These are phyloP conservation scores for Cyclotella kingstonii DNA, from an alignment of 108 stramenopile genomes.

Conservation along the genomic window DNA sequence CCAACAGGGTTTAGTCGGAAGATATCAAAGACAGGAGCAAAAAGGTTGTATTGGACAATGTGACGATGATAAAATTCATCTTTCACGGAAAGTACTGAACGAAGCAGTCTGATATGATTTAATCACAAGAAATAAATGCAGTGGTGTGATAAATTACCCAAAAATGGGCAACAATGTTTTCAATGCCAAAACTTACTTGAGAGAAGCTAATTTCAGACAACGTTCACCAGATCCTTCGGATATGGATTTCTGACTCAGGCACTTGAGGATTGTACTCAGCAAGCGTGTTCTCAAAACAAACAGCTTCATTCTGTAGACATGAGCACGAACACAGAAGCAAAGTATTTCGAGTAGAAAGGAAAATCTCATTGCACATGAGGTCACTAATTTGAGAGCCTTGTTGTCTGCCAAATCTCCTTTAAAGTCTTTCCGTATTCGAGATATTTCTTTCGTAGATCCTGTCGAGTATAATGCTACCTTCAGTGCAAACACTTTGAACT, in stretches of 20 bases:
- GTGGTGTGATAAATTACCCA: not conserved
- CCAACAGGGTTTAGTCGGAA: conserved; percentile 82
- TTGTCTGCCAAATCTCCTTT: conserved; percentile 38
- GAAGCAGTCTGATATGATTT: conserved; percentile 50
- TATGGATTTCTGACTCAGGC: conserved; percentile 38
- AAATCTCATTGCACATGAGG: conserved; percentile 59
- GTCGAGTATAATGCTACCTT: conserved; percentile 20
- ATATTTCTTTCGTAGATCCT: conserved; percentile 10
- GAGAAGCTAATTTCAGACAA: conserved; percentile 73
- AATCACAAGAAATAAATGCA: not conserved
- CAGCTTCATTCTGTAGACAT: conserved; percentile 81
- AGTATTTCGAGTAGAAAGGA: conserved; percentile 84
- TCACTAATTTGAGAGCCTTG: conserved; percentile 41
- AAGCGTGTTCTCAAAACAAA: conserved; percentile 74
- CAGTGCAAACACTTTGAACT: conserved; percentile 66
- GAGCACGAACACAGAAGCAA: conserved; percentile 84
- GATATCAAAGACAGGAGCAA: conserved; percentile 82
- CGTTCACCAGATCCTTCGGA: conserved; percentile 49
- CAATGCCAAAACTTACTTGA: conserved; percentile 40
- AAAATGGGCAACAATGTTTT: not conserved
- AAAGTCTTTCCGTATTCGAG: conserved; percentile 37
- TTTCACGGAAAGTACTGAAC: conserved; percentile 76
- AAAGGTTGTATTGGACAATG: conserved; percentile 82
- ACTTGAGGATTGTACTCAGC: conserved; percentile 62
- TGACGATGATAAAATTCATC: conserved; percentile 90